A percentile compares a stretch with the other conserved stretches of the same genome.
Conservation (phyloP, 805 yeast genomes). For the Candida germanica region DNA sequence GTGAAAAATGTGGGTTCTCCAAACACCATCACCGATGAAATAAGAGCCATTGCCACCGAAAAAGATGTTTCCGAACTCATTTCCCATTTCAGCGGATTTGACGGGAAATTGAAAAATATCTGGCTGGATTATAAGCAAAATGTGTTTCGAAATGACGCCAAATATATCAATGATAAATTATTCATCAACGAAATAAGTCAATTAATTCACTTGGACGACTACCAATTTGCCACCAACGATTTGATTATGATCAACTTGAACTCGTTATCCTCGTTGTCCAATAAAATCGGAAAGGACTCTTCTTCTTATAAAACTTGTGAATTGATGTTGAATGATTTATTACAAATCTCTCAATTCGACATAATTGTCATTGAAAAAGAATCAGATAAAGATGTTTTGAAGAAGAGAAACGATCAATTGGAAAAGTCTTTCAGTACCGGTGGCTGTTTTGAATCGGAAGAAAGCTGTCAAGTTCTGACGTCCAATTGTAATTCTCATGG, state of each 20-base stretch:
- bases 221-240: constrained; percentile 15
- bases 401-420: constrained; percentile 20
- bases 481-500: constrained; percentile 55
- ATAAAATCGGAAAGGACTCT: constrained; percentile 42
- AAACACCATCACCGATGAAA: constrained; percentile 6
- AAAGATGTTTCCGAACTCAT: not conserved
- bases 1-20: not conserved
- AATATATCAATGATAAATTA: constrained; percentile 40
- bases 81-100: constrained; percentile 10
- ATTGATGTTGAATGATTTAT: constrained; percentile 29
- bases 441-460: constrained; percentile 42
- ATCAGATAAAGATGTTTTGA: constrained; percentile 9
- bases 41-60: constrained; percentile 3
- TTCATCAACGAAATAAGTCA: constrained; percentile 50
- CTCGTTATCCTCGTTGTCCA: constrained; percentile 41
- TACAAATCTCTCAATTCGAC: constrained; percentile 22
- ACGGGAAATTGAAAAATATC: constrained; percentile 3
- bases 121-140: constrained; percentile 10
- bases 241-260: constrained; percentile 38
- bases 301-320: constrained; percentile 39
- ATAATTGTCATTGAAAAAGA: constrained; percentile 25
- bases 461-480: constrained; percentile 46
- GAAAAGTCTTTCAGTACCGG: constrained; percentile 8
- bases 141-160: constrained; percentile 8
- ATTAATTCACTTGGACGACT: constrained; percentile 36